Conservation (phyloP, 2,329 filamentous ascomycete species). For the Aspergillus transmontanensis region DNA sequence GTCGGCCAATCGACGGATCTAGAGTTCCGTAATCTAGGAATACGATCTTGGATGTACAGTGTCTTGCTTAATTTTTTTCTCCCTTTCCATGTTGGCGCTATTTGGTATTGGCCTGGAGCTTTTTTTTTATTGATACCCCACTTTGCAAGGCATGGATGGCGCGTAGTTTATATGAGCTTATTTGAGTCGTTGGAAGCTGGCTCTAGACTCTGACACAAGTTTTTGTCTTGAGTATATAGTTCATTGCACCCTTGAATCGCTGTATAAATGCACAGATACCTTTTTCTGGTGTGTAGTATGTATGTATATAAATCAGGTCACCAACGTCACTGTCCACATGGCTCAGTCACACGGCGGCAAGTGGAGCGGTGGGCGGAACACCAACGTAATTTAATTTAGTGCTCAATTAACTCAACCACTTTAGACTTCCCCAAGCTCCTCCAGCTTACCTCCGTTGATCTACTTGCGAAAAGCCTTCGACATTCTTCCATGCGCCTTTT, state of each 20-base stretch:
- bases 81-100: slow-evolving; percentile 7
- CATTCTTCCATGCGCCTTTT: not conserved
- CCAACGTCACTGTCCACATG: slow-evolving; percentile 1
- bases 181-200: not conserved
- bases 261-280: not conserved
- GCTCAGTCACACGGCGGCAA: slow-evolving; percentile 19
- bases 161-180: not conserved
- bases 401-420: not conserved
- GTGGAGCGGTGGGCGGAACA: slow-evolving; percentile 18
- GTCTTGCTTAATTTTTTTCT: not conserved
- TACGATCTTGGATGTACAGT: not conserved
- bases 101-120: not conserved
- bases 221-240: not conserved
- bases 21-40: slow-evolving; percentile 13
- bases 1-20: slow-evolving; percentile 36
- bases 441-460: not conserved
- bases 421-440: slow-evolving; percentile 1
- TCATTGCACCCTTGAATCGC: not conserved
- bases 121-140: slow-evolving; percentile 8
- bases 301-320: not conserved
- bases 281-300: not conserved
- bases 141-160: slow-evolving; percentile 5
- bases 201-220: not conserved
- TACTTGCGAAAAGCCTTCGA: not conserved
- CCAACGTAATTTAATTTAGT: slow-evolving; percentile 15